phyloP scores from a whole-genome alignment of 2,329 filamentous ascomycete genomes.

The Colletotrichum sp. region DNA sequence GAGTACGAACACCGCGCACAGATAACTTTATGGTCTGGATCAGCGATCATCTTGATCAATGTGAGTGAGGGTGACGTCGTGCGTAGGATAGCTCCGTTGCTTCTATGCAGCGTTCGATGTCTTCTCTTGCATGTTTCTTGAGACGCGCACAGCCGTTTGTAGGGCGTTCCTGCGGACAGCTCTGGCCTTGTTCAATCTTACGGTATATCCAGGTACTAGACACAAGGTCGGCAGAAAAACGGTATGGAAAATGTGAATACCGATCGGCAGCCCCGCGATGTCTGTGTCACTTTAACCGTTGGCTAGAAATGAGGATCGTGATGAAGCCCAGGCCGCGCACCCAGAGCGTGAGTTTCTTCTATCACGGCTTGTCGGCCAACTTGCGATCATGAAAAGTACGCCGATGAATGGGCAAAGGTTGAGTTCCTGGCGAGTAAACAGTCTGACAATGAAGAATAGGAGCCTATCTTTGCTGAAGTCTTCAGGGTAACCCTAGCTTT shows the following conservation, averaged over 20 bases:
- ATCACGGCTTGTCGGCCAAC: neutral
- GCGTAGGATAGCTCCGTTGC: neutral
- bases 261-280: neutral
- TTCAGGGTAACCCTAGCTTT: neutral
- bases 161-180: neutral
- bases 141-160: neutral
- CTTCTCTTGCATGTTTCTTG: neutral
- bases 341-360: neutral
- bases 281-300: neutral
- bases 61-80: neutral
- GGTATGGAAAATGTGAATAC: neutral
- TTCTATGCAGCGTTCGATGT: slow-evolving; percentile 11
- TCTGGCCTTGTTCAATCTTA: neutral
- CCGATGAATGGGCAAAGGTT: neutral
- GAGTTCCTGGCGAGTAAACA: neutral
- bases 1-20: neutral
- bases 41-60: neutral
- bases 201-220: neutral
- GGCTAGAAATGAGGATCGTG: neutral
- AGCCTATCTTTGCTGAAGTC: neutral
- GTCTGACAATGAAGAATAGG: neutral
- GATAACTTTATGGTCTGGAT: neutral
- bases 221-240: neutral
- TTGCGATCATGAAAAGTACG: neutral
- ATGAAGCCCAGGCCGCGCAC: neutral